Evolutionary conservation across 2,329 filamentous ascomycete species (phyloP).

Genomic region (Clonostachys solani): DNA sequence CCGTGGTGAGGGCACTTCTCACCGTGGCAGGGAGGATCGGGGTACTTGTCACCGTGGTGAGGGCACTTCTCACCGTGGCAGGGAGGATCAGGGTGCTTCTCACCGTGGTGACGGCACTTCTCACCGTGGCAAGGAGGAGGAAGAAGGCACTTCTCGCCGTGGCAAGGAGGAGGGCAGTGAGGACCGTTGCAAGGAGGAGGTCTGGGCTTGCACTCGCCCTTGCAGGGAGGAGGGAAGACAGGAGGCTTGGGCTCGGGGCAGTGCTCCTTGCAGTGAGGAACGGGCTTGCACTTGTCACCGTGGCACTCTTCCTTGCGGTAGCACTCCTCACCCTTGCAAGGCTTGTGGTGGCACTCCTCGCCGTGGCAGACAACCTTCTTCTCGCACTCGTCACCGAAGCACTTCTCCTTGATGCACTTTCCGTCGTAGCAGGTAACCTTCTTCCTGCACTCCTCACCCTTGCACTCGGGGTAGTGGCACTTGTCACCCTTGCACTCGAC

Average conservation of each 20-base stretch:
- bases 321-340: slow-evolving; percentile 22
- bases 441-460: slow-evolving; percentile 7
- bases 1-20: not conserved
- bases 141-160: not conserved
- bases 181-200: slow-evolving; percentile 4
- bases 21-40: not conserved
- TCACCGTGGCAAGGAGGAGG: slow-evolving; percentile 1
- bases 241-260: slow-evolving; percentile 9
- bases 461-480: slow-evolving; percentile 8
- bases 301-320: slow-evolving; percentile 18
- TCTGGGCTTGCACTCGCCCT: slow-evolving; percentile 2
- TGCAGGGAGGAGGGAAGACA: not conserved
- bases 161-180: slow-evolving; percentile 2
- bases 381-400: slow-evolving; percentile 16
- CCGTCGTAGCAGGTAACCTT: slow-evolving; percentile 27
- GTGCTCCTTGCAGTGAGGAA: slow-evolving; percentile 9
- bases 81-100: not conserved
- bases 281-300: slow-evolving; percentile 14
- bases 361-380: slow-evolving; percentile 24
- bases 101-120: not conserved
- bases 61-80: not conserved
- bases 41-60: not conserved
- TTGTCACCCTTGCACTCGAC: slow-evolving; percentile 7
- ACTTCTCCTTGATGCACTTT: slow-evolving; percentile 19
- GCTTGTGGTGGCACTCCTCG: slow-evolving; percentile 19